Evolutionary conservation across 2,329 filamentous ascomycete genomes (phyloP).

Genomic region (Pseudocercospora fijiensis): DNA sequence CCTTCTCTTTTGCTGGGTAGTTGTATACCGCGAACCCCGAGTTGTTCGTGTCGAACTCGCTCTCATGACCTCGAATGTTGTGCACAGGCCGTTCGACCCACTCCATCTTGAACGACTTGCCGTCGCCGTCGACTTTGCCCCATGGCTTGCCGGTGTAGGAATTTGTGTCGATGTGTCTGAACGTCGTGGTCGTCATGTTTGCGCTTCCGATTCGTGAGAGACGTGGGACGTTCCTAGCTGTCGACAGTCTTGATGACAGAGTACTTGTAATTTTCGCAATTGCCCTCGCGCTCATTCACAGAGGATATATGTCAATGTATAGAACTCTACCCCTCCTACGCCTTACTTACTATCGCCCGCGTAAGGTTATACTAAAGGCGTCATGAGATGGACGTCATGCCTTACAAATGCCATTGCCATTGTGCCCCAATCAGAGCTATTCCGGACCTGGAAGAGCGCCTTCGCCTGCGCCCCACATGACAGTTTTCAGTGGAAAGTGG

Average conservation of each 20-base stretch:
- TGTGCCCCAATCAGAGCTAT: background rate
- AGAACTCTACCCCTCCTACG: background rate
- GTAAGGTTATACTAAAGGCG: background rate
- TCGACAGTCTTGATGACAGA: background rate
- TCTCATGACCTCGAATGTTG: conserved; percentile 55
- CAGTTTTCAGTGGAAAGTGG: background rate
- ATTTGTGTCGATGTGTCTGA: conserved; percentile 61
- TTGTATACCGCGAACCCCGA: conserved; percentile 59
- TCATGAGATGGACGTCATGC: conserved; percentile 3
- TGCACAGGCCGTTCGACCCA: conserved; percentile 52
- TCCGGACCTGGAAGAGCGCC: background rate
- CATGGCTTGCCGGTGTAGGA: conserved; percentile 56
- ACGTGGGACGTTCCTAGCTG: background rate
- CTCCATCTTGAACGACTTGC: conserved; percentile 53
- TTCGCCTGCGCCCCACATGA: background rate
- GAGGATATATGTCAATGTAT: background rate
- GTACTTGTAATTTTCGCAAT: background rate
- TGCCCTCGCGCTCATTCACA: conserved; percentile 4
- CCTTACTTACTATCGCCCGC: background rate
- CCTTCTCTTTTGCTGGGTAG: conserved; percentile 54
- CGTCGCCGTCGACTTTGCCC: conserved; percentile 63
- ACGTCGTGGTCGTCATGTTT: conserved; percentile 58
- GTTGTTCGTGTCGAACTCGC: conserved; percentile 57
- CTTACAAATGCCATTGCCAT: conserved; percentile 8
- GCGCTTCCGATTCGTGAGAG: conserved; percentile 13